A percentile compares a stretch with the other conserved stretches of the same genome.
These are phyloP conservation scores for Tulasnella sp. DNA, from an alignment of 768 basidiomycete genomes.

Conservation along the genomic window DNA sequence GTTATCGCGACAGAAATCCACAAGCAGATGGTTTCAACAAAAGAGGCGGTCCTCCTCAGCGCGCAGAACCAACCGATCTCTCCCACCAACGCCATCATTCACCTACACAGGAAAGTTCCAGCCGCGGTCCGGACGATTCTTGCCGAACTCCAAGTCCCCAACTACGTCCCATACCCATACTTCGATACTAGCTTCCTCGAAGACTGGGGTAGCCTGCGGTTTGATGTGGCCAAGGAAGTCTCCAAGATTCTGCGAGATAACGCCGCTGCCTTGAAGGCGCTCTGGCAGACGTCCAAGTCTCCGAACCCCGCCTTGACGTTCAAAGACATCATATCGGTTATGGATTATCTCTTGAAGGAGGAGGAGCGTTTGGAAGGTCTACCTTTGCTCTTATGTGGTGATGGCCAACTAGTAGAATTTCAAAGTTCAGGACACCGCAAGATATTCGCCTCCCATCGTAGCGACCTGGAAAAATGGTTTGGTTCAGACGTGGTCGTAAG, in stretches of 20 bases:
- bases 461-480: background rate
- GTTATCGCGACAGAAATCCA: background rate
- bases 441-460: slow-evolving; percentile 3
- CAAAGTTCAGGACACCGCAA: background rate
- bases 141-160: background rate
- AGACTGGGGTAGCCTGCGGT: background rate
- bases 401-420: background rate
- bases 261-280: background rate
- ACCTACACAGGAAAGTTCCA: background rate
- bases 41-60: background rate
- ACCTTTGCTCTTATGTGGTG: background rate
- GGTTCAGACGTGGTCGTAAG: background rate
- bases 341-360: background rate
- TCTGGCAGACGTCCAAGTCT: background rate
- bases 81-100: background rate
- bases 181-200: background rate
- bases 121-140: background rate
- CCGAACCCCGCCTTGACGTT: background rate
- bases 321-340: background rate
- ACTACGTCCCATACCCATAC: background rate
- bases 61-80: background rate
- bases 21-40: background rate
- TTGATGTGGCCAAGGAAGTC: background rate
- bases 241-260: background rate
- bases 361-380: background rate